A percentile compares a stretch with the other conserved stretches of the same genome.
Evolutionary conservation across 257 asterid genomes (phyloP).

Genomic region (Lavandula angustifolia): DNA sequence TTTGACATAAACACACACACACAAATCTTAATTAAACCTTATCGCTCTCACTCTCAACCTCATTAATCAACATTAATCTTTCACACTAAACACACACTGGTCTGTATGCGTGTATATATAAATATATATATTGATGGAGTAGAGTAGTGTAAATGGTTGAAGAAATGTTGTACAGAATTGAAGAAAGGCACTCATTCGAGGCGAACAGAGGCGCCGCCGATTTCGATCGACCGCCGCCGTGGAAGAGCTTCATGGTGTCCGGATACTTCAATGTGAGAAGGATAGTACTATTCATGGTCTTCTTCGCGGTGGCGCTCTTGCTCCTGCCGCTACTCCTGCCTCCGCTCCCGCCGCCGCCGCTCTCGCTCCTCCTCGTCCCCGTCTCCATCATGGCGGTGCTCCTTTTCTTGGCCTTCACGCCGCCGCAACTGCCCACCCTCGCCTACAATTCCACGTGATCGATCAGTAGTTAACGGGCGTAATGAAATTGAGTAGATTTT

Average conservation of each 20-base stretch:
- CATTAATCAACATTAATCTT: too few species aligned
- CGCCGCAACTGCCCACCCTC: constrained; percentile 40
- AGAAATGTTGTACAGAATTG: constrained; percentile 37
- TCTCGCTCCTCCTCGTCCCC: constrained; percentile 50
- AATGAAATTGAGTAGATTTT: constrained; percentile 3
- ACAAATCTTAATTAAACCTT: not conserved
- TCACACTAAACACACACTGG: too few species aligned
- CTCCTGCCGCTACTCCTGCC: constrained; percentile 67
- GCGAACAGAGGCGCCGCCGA: not conserved
- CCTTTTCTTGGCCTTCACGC: constrained; percentile 47
- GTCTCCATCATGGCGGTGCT: constrained; percentile 57
- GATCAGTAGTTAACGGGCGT: not conserved
- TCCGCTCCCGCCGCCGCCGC: constrained; percentile 75
- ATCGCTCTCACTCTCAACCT: not conserved
- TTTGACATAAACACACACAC: constrained; percentile 21
- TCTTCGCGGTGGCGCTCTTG: constrained; percentile 44
- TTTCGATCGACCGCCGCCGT: constrained; percentile 11
- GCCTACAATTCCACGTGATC: constrained; percentile 19
- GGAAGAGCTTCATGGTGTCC: constrained; percentile 28
- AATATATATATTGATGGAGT: not conserved
- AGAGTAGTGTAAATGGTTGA: constrained; percentile 18
- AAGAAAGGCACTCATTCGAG: constrained; percentile 31
- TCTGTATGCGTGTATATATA: too few species aligned
- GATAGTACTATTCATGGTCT: constrained; percentile 34
- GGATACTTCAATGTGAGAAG: constrained; percentile 29